Evolutionary conservation across 257 asterid genomes (phyloP).

Genomic region (Catharanthus roseus): DNA sequence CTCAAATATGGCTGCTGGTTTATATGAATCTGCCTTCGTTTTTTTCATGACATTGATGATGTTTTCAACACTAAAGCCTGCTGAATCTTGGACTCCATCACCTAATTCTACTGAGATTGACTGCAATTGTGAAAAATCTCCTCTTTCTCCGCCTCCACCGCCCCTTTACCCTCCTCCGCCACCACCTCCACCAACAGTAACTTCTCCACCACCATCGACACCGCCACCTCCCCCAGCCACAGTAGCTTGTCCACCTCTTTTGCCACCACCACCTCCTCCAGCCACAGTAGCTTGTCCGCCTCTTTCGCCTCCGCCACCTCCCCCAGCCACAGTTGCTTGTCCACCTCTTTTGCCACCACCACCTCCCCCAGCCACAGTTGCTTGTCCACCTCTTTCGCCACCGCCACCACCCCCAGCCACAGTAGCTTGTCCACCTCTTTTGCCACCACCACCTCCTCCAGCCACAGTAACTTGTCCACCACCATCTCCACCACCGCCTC

Average conservation of each 20-base stretch:
- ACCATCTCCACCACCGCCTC: too few relatives aligned
- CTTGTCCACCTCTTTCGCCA: neutral
- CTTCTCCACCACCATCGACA: too few relatives aligned
- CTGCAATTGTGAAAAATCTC: neutral
- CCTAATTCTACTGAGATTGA: neutral
- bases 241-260: neutral
- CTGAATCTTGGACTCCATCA: neutral
- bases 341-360: neutral
- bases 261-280: neutral
- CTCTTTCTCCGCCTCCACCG: neutral
- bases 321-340: neutral
- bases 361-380: neutral
- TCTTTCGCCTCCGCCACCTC: neutral
- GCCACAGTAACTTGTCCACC: too few relatives aligned
- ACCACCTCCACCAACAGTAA: neutral
- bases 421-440: neutral
- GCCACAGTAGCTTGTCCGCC: neutral
- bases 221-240: too few relatives aligned
- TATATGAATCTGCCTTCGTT: neutral
- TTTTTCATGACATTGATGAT: neutral
- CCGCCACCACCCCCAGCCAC: neutral
- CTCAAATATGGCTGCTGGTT: neutral
- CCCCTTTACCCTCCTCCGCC: neutral
- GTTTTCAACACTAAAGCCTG: neutral
- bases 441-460: neutral